Evolutionary conservation across 2,329 filamentous ascomycete genomes (phyloP).

Genomic region (Beauveria pseudobassiana): DNA sequence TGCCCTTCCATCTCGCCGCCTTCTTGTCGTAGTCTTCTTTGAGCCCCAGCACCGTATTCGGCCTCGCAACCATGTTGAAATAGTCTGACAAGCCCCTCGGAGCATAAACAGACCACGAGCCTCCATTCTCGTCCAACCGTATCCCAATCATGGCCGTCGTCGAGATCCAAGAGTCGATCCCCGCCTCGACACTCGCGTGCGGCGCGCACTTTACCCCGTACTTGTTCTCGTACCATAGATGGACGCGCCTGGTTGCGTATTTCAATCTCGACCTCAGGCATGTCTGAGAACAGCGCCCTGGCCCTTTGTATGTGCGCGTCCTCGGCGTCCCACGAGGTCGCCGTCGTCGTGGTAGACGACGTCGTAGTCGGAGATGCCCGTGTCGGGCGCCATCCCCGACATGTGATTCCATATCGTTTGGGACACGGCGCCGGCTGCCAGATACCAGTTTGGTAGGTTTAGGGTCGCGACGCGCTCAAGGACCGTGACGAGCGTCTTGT

Average conservation of each 20-base stretch:
- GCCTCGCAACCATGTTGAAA: constrained; percentile 26
- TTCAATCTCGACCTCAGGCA: constrained; percentile 23
- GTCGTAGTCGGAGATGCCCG: constrained; percentile 30
- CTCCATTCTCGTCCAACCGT: constrained; percentile 11
- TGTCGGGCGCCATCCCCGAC: constrained; percentile 21
- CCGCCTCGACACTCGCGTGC: constrained; percentile 24
- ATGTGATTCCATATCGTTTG: constrained; percentile 32
- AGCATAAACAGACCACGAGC: constrained; percentile 27
- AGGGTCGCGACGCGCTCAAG: constrained; percentile 20
- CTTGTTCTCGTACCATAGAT: constrained; percentile 28
- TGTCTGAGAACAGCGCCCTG: constrained; percentile 22
- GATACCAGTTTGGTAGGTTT: constrained; percentile 26
- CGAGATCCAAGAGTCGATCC: constrained; percentile 28
- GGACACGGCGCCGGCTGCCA: constrained; percentile 28
- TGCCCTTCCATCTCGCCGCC: constrained; percentile 21
- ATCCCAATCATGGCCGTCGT: constrained; percentile 28
- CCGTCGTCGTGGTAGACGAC: constrained; percentile 27
- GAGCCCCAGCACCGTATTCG: constrained; percentile 22
- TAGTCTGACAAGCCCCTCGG: constrained; percentile 29
- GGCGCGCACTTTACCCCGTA: constrained; percentile 23
- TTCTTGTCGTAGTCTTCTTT: constrained; percentile 24
- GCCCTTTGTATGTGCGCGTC: constrained; percentile 26
- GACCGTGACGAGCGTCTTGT: constrained; percentile 22
- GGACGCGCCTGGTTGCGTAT: constrained; percentile 32
- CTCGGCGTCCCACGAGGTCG: constrained; percentile 30